These are phyloP conservation scores for Barbarea vulgaris DNA, from an alignment of 345 rosid species.

Conservation along the genomic window DNA sequence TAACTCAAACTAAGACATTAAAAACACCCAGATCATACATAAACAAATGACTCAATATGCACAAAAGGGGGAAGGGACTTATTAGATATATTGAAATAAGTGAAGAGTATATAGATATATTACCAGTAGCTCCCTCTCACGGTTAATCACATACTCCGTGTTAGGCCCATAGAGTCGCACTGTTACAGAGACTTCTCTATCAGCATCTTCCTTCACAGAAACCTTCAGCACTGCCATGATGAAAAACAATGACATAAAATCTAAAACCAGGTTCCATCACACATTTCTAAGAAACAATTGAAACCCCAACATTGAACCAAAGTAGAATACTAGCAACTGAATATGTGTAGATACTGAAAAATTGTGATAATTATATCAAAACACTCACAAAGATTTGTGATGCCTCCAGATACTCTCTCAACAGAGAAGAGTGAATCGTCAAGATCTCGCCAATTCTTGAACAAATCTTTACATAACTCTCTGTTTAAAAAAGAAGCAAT, in stretches of 20 bases:
- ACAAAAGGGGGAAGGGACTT: not conserved
- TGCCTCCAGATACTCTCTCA: slow-evolving; percentile 87
- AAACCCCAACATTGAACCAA: not conserved
- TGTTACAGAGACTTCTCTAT: slow-evolving; percentile 54
- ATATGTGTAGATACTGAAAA: not conserved
- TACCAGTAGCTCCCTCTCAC: slow-evolving; percentile 78
- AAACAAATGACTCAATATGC: not conserved
- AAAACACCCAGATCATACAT: not conserved
- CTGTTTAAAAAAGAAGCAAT: slow-evolving; percentile 40
- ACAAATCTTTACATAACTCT: slow-evolving; percentile 82
- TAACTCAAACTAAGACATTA: slow-evolving; percentile 1
- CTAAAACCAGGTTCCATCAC: not conserved
- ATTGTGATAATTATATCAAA: too few relatives aligned
- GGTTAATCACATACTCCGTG: slow-evolving; percentile 85
- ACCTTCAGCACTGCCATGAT: slow-evolving; percentile 77
- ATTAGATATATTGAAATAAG: not conserved
- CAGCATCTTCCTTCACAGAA: slow-evolving; percentile 67
- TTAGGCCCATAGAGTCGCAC: slow-evolving; percentile 93
- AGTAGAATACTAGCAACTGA: not conserved
- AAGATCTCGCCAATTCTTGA: slow-evolving; percentile 68
- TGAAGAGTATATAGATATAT: not conserved
- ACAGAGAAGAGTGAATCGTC: slow-evolving; percentile 70
- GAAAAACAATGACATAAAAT: not conserved
- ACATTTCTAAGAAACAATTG: not conserved
- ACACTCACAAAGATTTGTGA: slow-evolving; percentile 82